Evolutionary conservation across 495 filamentous ascomycete species (phyloP).

Genomic region (Trichoderma reesei): DNA sequence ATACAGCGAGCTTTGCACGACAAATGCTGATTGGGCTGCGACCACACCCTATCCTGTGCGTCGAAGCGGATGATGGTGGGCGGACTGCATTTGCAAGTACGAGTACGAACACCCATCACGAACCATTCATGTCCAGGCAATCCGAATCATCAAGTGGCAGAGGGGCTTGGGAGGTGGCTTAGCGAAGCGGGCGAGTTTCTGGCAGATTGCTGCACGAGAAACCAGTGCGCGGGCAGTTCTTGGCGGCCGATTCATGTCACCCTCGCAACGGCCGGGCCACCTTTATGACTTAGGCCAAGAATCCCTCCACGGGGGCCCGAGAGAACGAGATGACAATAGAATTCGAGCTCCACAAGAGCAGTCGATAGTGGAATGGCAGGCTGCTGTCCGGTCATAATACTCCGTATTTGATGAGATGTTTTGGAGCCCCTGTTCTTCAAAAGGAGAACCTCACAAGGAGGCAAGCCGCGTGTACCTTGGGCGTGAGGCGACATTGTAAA

Average conservation of each 20-base stretch:
- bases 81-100: background rate
- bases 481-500: background rate
- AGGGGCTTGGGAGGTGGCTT: background rate
- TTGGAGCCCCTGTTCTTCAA: background rate
- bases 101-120: background rate
- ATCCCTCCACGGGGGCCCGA: background rate
- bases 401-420: background rate
- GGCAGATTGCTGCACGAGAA: background rate
- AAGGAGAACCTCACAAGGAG: background rate
- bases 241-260: background rate
- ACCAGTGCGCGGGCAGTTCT: background rate
- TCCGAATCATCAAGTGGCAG: background rate
- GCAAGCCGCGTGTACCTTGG: background rate
- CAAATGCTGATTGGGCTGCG: background rate
- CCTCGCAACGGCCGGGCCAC: background rate
- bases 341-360: background rate
- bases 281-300: conserved; percentile 6
- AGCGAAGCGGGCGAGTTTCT: background rate
- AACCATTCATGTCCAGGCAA: background rate
- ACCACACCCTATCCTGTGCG: background rate
- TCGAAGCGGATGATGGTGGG: background rate
- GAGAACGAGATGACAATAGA: conserved; percentile 6
- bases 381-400: background rate
- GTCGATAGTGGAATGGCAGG: background rate
- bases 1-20: background rate